Evolutionary conservation across 2,329 filamentous ascomycete species (phyloP).

Genomic region (Aspergillus amoenus): DNA sequence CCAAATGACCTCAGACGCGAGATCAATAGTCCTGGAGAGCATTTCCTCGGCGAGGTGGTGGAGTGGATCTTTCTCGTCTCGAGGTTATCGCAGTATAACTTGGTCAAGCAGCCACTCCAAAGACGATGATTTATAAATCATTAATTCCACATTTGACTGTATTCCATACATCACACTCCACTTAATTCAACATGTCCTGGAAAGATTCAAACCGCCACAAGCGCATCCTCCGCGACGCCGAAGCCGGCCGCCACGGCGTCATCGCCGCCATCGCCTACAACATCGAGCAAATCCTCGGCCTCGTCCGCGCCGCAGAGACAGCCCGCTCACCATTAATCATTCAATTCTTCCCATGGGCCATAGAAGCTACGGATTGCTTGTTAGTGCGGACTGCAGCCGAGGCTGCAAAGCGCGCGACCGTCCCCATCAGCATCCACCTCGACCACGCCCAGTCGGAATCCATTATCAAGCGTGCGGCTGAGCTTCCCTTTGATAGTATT

Average conservation of each 20-base stretch:
- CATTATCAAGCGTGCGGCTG: slow-evolving; percentile 61
- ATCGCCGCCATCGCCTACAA: slow-evolving; percentile 67
- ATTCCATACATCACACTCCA: no score
- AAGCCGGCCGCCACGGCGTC: slow-evolving; percentile 57
- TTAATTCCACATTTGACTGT: no score
- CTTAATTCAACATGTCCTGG: no score
- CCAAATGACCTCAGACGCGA: no score
- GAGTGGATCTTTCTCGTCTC: no score
- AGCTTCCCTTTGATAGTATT: slow-evolving; percentile 67
- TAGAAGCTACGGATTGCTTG: slow-evolving; percentile 61
- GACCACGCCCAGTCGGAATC: slow-evolving; percentile 66
- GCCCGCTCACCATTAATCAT: slow-evolving; percentile 68
- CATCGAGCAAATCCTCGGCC: slow-evolving; percentile 68
- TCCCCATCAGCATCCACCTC: slow-evolving; percentile 64
- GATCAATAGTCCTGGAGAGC: no score
- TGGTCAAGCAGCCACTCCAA: no score
- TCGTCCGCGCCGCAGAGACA: slow-evolving; percentile 67
- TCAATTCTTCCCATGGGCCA: slow-evolving; percentile 72
- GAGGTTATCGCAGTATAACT: no score
- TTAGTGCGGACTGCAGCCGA: slow-evolving; percentile 57
- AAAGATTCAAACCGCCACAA: no score
- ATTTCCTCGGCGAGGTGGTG: no score
- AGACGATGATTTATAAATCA: no score
- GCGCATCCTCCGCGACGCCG: slow-evolving; percentile 56
- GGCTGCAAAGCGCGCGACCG: slow-evolving; percentile 56